Base-by-base conservation (phyloP, 2,329 filamentous ascomycete genomes). In the Herpotrichia juniperi region DNA sequence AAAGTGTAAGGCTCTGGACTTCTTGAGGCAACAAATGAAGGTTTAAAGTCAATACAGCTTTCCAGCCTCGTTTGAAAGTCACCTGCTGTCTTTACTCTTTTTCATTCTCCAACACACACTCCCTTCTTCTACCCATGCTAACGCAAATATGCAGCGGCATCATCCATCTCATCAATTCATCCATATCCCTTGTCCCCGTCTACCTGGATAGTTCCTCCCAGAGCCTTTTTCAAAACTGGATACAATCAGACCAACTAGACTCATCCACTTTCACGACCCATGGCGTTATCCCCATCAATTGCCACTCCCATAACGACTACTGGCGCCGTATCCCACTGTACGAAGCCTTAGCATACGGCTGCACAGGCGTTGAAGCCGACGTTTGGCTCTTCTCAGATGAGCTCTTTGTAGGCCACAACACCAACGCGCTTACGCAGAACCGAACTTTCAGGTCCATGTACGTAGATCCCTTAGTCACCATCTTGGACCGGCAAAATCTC, bases 271-370 rank as follows among this genome's bases (percentile, higher is more conserved):
- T 80, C 0, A 76, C 79, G 1, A 82, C 80, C 3, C 76, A 74
- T 19, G 79, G 80, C 43, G 76, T 83, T 26, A 64, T 69, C 1
- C 80, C 82, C 0, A 76, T 81, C 11, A 74, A 72, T 26, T 83
- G 81, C 53, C 82, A 84, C 58, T 83, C 81, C 2, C 82, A 85
- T 60, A 85, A 85, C 59, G 82, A 85, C 64, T 84, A 85, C 66
- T 84, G 81, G 81, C 79, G 81, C 8, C 73, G 72, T 2, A 74
- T 82, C 0, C 82, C 82, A 1, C 73, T 85, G 0, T 83, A 77
- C 61, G 81, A 81, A n/a, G 82, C 82, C 10, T 71, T 85, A 0
- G 72, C 77, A 50, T 80, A 76, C 21, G 82, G 82, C 37, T 84
- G 82, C 62, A 77, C 79, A 11, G 75, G 82, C 26, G 79, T 84